Evolutionary conservation across 2,329 filamentous ascomycete genomes (phyloP).

Genomic region (Calonectria ilicicola): DNA sequence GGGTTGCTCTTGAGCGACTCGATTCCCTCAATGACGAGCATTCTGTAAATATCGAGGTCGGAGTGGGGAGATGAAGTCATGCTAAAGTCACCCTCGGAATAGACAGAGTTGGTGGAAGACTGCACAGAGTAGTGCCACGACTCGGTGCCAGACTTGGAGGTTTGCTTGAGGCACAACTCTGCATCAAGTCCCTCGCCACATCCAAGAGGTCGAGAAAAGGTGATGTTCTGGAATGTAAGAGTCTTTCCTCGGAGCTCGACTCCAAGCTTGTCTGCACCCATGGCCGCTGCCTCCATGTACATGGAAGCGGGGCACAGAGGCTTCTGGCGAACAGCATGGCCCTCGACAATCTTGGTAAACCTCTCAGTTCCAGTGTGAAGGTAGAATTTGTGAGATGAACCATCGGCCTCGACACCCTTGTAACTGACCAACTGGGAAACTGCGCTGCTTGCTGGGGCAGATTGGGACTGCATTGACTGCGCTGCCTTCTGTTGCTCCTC

Average conservation of each 20-base stretch:
- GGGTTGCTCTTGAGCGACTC: slow-evolving; percentile 16
- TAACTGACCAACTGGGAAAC: slow-evolving; percentile 16
- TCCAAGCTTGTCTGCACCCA: slow-evolving; percentile 28
- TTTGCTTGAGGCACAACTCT: slow-evolving; percentile 14
- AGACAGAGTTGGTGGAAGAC: slow-evolving; percentile 10
- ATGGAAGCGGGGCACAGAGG: slow-evolving; percentile 38
- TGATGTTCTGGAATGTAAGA: slow-evolving; percentile 27
- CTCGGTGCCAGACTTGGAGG: background rate
- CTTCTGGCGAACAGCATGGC: slow-evolving; percentile 30
- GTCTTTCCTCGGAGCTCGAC: slow-evolving; percentile 15
- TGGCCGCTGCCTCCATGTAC: slow-evolving; percentile 35
- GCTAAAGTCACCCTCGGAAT: slow-evolving; percentile 27
- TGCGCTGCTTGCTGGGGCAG: background rate
- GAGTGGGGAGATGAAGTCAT: background rate
- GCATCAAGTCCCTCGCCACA: slow-evolving; percentile 19
- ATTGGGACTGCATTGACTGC: background rate
- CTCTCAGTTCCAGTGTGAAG: slow-evolving; percentile 24
- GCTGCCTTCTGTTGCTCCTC: slow-evolving; percentile 14
- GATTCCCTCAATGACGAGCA: slow-evolving; percentile 26
- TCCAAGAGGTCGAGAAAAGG: slow-evolving; percentile 23
- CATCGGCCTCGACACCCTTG: slow-evolving; percentile 6
- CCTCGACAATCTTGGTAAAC: slow-evolving; percentile 27
- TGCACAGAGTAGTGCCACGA: slow-evolving; percentile 25
- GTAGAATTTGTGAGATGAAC: slow-evolving; percentile 19
- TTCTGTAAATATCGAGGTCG: slow-evolving; percentile 25